These are phyloP conservation scores for Mucor irregularis DNA, from an alignment of 371 early-diverging fungal species.

Conservation along the genomic window DNA sequence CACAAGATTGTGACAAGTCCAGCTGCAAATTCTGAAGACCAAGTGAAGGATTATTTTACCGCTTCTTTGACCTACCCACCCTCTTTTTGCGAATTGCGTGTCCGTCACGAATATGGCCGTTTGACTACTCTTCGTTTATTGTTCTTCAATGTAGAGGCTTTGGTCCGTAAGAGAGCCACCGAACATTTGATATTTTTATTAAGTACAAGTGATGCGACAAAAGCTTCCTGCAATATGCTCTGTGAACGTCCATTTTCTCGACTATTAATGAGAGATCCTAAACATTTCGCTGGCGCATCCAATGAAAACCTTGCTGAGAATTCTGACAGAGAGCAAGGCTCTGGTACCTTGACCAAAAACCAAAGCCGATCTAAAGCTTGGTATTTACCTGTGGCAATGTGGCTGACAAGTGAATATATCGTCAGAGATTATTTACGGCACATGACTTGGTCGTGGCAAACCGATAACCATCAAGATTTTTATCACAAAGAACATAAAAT, in stretches of 20 bases:
- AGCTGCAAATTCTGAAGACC: slow-evolving; percentile 8
- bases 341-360: slow-evolving; percentile 6
- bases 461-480: slow-evolving; percentile 50
- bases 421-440: slow-evolving; percentile 64
- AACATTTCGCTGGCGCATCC: slow-evolving; percentile 27
- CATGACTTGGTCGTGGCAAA: slow-evolving; percentile 70
- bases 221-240: slow-evolving; percentile 30
- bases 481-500: slow-evolving; percentile 54
- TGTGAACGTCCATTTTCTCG: slow-evolving; percentile 53
- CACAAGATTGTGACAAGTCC: slow-evolving; percentile 20
- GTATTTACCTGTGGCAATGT: slow-evolving; percentile 43
- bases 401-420: slow-evolving; percentile 51
- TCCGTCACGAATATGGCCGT: slow-evolving; percentile 47
- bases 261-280: slow-evolving; percentile 53
- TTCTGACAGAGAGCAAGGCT: background rate
- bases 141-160: slow-evolving; percentile 57
- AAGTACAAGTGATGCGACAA: slow-evolving; percentile 14
- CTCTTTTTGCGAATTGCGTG: slow-evolving; percentile 44
- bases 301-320: background rate
- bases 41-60: slow-evolving; percentile 27
- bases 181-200: slow-evolving; percentile 23
- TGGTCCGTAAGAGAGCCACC: slow-evolving; percentile 25
- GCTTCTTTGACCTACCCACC: slow-evolving; percentile 26
- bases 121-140: slow-evolving; percentile 33
- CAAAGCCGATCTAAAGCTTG: slow-evolving; percentile 29